Conservation (phyloP, 352 stramenopile species). For the Aphanomyces invadans region DNA sequence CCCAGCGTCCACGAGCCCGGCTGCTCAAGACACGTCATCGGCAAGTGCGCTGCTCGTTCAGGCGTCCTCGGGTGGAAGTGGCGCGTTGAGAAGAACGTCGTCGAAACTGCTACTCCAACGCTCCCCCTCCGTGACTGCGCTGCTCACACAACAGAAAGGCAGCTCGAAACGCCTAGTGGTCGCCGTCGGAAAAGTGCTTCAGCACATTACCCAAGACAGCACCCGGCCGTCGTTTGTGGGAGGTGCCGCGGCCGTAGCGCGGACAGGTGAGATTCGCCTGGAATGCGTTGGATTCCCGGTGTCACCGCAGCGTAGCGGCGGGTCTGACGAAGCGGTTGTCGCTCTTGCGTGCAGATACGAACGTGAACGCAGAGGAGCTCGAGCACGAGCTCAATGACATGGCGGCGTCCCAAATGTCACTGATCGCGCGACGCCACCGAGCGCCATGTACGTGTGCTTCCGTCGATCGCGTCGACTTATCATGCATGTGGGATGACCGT, state of each 20-base stretch:
- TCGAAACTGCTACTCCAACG: background rate
- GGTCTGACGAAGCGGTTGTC: background rate
- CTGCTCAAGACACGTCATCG: background rate
- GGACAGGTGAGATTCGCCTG: background rate
- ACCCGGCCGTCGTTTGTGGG: background rate
- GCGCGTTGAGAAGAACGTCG: background rate
- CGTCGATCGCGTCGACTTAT: too few species aligned
- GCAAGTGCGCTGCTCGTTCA: background rate
- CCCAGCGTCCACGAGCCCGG: background rate
- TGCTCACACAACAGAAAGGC: background rate
- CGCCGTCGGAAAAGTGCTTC: background rate
- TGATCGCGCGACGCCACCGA: background rate
- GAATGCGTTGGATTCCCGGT: too few species aligned
- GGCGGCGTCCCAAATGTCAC: background rate
- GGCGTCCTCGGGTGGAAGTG: background rate
- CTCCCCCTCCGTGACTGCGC: background rate
- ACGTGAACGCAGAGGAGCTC: background rate
- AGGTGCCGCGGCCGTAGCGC: background rate
- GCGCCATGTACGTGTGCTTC: background rate
- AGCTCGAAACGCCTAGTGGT: background rate
- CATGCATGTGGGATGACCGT: too few species aligned
- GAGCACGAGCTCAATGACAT: slow-evolving; percentile 8
- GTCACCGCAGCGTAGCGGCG: background rate
- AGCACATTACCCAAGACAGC: background rate
- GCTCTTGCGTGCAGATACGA: background rate